Evolutionary conservation across 495 filamentous ascomycete species (phyloP), one percentile per base, ranked within the genome.

Genomic region (Aspergillus nanangensis): DNA sequence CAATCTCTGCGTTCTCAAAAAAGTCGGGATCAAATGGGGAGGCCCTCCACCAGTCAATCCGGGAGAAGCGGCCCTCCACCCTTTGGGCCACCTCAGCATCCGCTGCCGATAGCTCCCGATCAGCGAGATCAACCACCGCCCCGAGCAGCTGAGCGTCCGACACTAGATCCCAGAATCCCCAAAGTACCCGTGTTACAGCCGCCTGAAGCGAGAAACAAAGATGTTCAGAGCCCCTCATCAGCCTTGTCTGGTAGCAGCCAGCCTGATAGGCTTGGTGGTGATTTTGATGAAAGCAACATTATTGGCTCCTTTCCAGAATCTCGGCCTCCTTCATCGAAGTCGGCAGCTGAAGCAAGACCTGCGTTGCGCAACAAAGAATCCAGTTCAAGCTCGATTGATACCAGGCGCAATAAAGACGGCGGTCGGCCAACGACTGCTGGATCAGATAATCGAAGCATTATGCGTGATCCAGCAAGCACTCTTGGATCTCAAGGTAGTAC

Each of bases 21-120:
- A 41, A 76, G 75, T 50, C 67, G 72, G 8, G 75, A 77, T 38
- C 68, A 67, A 20, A 52, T 73, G 45, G 61, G 59, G n/a, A 71
- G 69, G 9, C 66, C 72, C 15, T 65, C 67, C 18, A 67, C 66
- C 13, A 60, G 56, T 7, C 60, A 64, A 42, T 63, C 63, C 25
- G 57, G 48, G 8, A 60, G 58, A 48, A 51, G 49, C 43, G 50
- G 41, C 8, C 46, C 52, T 34, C 54, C 58, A 10, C 55, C 58
- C 1, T 51, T 48, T 41, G 53, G 17, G 15, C 55, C 57, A 23
- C 57, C 63, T 37, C 49, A 52, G 19, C 53, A 57, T 15, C 51
- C 57, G 14, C 56, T 50, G 5, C 52, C 53, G 29, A 34, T 45
- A 8, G 18, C 48, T 24, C 46, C 54, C 7, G 52, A 48, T 10